A percentile compares a stretch with the other conserved stretches of the same genome.
Evolutionary conservation across 2,329 filamentous ascomycete genomes (phyloP).

Genomic region (Colletotrichum tropicale): DNA sequence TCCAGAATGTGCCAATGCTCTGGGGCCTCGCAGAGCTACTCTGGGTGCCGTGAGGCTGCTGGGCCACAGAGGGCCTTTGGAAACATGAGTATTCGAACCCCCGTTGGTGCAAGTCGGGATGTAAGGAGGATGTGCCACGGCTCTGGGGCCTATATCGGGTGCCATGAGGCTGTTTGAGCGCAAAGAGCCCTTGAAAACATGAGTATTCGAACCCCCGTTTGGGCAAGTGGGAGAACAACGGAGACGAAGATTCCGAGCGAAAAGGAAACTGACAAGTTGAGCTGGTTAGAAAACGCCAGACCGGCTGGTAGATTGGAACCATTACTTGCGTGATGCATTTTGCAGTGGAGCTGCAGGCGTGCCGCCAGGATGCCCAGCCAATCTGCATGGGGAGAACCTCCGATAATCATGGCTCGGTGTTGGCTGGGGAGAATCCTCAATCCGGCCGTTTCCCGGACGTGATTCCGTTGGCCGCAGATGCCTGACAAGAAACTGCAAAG

Average conservation of each 20-base stretch:
- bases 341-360: background rate
- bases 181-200: background rate
- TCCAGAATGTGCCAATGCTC: background rate
- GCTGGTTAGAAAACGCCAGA: background rate
- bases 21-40: constrained; percentile 29
- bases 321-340: background rate
- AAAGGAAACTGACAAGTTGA: background rate
- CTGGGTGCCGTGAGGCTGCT: constrained; percentile 11
- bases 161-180: background rate
- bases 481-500: background rate
- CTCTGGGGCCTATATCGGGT: background rate
- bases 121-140: background rate
- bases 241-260: background rate
- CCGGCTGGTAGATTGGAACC: background rate
- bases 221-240: background rate
- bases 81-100: no score
- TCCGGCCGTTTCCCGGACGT: background rate
- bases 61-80: no score
- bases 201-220: background rate
- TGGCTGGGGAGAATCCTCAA: background rate
- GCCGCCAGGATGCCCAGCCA: background rate
- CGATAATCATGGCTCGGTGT: background rate
- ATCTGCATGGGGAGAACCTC: background rate
- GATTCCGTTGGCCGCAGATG: background rate
- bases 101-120: no score